Evolutionary conservation across 1,284 basidiomycete species (phyloP).

Genomic region (Cutaneotrichosporon daszewskae): DNA sequence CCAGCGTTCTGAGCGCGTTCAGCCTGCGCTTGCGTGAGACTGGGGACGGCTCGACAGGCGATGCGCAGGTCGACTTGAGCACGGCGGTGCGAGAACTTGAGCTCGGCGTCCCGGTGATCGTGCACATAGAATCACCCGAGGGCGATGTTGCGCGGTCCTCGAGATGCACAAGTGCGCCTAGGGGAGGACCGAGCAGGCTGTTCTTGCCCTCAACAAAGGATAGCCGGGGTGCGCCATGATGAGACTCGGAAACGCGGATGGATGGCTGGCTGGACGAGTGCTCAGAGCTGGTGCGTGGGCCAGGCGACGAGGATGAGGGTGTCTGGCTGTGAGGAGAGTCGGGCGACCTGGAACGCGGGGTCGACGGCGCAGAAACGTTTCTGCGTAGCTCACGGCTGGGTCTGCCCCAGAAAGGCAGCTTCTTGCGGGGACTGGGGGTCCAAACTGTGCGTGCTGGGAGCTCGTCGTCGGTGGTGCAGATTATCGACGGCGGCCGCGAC

Average conservation of each 20-base stretch:
- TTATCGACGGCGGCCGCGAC: constrained; percentile 1
- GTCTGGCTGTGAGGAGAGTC: too few relatives aligned
- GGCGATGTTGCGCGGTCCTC: constrained; percentile 11
- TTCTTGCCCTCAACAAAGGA: constrained; percentile 6
- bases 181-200: constrained; percentile 3
- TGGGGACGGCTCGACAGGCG: constrained; percentile 3
- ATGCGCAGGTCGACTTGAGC: not conserved
- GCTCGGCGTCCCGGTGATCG: not conserved
- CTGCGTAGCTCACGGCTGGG: too few relatives aligned
- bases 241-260: constrained; percentile 9
- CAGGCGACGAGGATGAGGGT: not conserved
- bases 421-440: not conserved
- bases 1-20: constrained; percentile 35
- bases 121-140: constrained; percentile 4
- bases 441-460: not conserved
- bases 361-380: not conserved
- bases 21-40: constrained; percentile 26
- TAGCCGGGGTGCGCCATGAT: constrained; percentile 8
- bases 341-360: not conserved
- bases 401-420: too few relatives aligned
- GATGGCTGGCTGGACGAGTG: constrained; percentile 6
- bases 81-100: not conserved
- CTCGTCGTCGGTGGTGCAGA: constrained; percentile 9
- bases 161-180: not conserved
- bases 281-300: constrained; percentile 3